Base-by-base conservation (phyloP, 768 basidiomycete species). In the Galerina marginata region DNA sequence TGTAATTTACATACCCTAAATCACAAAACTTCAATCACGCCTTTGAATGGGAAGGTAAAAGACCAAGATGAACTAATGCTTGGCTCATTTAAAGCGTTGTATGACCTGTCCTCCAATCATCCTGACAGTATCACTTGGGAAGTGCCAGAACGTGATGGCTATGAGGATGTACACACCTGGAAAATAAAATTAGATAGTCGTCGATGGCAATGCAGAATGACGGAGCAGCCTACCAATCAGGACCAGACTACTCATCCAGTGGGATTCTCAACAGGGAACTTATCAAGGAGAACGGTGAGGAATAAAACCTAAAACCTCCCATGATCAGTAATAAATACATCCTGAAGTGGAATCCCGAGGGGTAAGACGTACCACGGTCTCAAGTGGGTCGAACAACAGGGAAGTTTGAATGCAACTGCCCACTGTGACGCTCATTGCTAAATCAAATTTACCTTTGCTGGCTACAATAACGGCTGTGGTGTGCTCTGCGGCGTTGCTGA, bases 351-450 rank as follows among this genome's bases (percentile, higher is more conserved):
- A n/a, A n/a, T n/a, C 38, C 2, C 15, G 55, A 56, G 12, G 40
- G 37, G 44, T 51, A 40, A 14, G n/a, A 68, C 75, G 15, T 62
- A 77, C 75, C 23, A 77, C 57, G 2, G 76, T 79, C 67, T 78
- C 75, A 12, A 80, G 64, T 6, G 75, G 74, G 60, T 80, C 79
- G 60, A 79, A 77, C 57, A 77, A 60, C 60, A 77, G 66, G 20
- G 77, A 72, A 47, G 79, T 80, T 67, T 79, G 77, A 33, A 79
- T 79, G 59, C 77, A 79, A 58, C 76, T 77, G n/a, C 79, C 79
- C 20, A 80, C 75, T 11, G 79, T 77, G 25, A 79, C 77, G 15
- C 71, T 74, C 77, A 79, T 78, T 12, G 76, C 77, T 62, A 80
- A 59, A 63, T 79, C 77, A 60, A 80, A 78, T 60, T 78, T 79